Evolutionary conservation across 2,329 filamentous ascomycete species (phyloP), one percentile per base, ranked within the genome.

Genomic region (Aspergillus sp.): DNA sequence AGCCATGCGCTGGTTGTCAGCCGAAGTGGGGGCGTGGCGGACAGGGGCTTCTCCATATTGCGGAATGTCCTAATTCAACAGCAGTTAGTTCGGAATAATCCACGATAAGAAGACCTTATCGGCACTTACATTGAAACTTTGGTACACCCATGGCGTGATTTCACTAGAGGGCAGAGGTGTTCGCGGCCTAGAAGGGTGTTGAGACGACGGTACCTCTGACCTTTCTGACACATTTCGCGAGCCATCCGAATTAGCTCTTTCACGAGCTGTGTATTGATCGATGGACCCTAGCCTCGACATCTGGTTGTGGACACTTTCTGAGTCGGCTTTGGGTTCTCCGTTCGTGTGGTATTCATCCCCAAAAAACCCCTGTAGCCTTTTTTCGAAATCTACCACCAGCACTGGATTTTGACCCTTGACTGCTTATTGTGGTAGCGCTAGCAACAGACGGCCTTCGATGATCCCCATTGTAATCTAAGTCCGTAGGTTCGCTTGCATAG

Each of bases 81-180:
- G 3, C 32, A 36, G 26, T n/a, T 29, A 38, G 12, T 42, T 19
- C 19, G 19, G 19, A 19, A 19, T 19, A 19, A 19, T 19, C 19
- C 19, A 19, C 19, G 36, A 28, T 28, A 28, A 28, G 33, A 29
- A 9, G 27, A 11, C 19, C 27, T 31, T 27, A 8, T 35, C 30
- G 33, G n/a, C 30, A 48, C 82, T 73, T 66, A 88, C 85, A 72
- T 88, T 81, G 53, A 79, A 79, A 62, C 93, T 88, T 68, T 97
- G 93, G 63, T 93, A 97, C 49, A 95, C 78, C 77, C 95, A 98
- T n/a, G 93, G 93, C 33, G 95, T 93, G 45, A 98, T 90, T 68
- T 97, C 91, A 59, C 88, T 93, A 9, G 88, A 88, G 34, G 88
- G 88, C 40, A 90, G 76, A 9, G 90, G 90, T n/a, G 88, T 95